These are phyloP conservation scores for Zelonia costaricensis DNA, from an alignment of 208 protist species.

Conservation along the genomic window DNA sequence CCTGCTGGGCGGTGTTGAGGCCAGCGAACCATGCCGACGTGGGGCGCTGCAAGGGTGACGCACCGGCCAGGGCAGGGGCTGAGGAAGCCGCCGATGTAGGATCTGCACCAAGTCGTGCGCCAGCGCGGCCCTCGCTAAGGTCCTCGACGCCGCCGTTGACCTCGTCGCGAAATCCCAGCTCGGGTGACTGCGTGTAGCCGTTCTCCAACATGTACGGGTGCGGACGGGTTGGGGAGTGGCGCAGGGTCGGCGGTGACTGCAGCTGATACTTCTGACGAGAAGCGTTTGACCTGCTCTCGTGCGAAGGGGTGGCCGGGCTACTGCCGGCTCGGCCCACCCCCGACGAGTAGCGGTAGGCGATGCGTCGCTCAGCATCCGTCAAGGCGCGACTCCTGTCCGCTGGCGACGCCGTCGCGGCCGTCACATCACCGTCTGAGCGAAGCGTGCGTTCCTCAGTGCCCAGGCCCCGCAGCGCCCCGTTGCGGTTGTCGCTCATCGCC, in stretches of 20 bases:
- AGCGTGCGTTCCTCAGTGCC: conserved; percentile 10
- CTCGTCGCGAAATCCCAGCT: no score
- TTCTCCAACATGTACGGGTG: no score
- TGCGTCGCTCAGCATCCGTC: conserved; percentile 13
- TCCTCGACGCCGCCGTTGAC: no score
- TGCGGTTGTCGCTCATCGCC: conserved; percentile 1
- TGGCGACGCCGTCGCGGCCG: conserved; percentile 1
- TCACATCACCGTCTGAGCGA: conserved; percentile 11
- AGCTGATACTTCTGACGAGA: conserved; percentile 2
- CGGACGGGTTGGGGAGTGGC: no score
- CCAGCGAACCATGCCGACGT: conserved; percentile 17
- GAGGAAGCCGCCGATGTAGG: conserved; percentile 6
- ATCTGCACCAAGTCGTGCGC: conserved; percentile 1
- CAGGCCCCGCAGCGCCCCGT: not conserved
- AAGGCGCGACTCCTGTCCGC: not conserved
- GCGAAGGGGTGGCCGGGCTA: not conserved
- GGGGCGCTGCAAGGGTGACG: conserved; percentile 1
- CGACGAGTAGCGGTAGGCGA: conserved; percentile 6
- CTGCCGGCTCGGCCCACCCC: not conserved
- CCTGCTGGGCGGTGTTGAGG: conserved; percentile 22
- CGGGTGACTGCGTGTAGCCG: no score
- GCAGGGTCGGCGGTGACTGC: no score
- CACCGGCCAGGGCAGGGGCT: not conserved
- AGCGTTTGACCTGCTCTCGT: not conserved
- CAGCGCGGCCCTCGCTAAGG: no score